Evolutionary conservation across 208 protist species (phyloP).

Genomic region (Lotmaria passim): DNA sequence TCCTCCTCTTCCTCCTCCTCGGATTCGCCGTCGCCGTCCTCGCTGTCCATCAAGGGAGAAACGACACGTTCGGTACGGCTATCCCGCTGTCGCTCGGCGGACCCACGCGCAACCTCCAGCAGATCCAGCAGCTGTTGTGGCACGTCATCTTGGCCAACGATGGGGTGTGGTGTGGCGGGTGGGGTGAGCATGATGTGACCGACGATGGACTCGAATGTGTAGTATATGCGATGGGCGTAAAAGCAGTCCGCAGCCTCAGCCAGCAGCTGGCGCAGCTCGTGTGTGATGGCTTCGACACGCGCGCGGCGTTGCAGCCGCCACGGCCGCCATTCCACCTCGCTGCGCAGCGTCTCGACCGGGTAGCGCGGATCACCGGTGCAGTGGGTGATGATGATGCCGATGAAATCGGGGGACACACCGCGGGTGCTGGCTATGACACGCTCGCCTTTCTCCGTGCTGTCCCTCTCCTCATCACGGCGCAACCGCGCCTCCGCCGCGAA

Average conservation of each 20-base stretch:
- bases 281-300: neutral
- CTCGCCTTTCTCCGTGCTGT: too few species aligned
- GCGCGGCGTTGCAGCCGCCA: slow-evolving; percentile 15
- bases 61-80: too few species aligned
- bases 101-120: slow-evolving; percentile 1
- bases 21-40: too few species aligned
- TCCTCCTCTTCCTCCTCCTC: too few species aligned
- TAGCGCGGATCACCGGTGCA: slow-evolving; percentile 63
- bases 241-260: slow-evolving; percentile 1
- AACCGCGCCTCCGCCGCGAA: slow-evolving; percentile 44
- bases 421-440: too few species aligned
- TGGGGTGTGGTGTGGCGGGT: neutral
- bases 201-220: slow-evolving; percentile 8
- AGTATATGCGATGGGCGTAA: slow-evolving; percentile 20
- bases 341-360: slow-evolving; percentile 8
- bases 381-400: slow-evolving; percentile 77
- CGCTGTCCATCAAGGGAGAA: too few species aligned
- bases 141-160: slow-evolving; percentile 20
- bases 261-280: slow-evolving; percentile 2
- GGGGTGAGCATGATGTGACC: neutral
- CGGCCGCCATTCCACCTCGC: slow-evolving; percentile 13
- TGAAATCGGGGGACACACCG: slow-evolving; percentile 47
- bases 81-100: neutral
- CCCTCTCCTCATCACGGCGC: neutral
- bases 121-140: slow-evolving; percentile 12